phyloP scores from a whole-genome alignment of 2,329 filamentous ascomycete genomes.

The Cladosporium phlei region DNA sequence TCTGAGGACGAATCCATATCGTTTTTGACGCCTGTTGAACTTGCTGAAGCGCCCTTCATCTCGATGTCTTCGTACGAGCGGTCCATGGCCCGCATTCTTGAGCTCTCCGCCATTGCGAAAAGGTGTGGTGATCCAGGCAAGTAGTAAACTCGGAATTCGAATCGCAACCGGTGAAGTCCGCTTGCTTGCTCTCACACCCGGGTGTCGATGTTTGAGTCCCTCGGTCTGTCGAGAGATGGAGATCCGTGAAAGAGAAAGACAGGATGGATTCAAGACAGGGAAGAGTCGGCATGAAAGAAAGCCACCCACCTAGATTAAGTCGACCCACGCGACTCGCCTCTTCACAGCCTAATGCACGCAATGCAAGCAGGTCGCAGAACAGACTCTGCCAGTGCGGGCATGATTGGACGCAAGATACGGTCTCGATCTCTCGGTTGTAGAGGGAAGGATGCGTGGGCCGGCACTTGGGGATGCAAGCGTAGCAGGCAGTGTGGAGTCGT shows the following conservation, averaged over 20 bases:
- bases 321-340: conserved; percentile 10
- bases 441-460: conserved; percentile 8
- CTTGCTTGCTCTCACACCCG: too few relatives aligned
- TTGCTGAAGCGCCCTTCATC: conserved; percentile 2
- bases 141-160: too few relatives aligned
- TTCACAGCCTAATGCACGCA: conserved; percentile 5
- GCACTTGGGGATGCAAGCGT: conserved; percentile 5
- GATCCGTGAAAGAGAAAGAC: not conserved
- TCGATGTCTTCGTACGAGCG: conserved; percentile 2
- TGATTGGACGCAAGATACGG: conserved; percentile 9
- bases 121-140: not conserved
- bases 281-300: not conserved
- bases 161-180: too few relatives aligned
- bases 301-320: conserved; percentile 4
- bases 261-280: not conserved
- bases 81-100: not conserved
- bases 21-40: not conserved
- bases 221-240: too few relatives aligned
- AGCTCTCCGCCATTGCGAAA: conserved; percentile 5
- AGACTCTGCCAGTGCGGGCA: conserved; percentile 1
- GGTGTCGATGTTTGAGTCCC: too few relatives aligned
- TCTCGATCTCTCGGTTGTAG: conserved; percentile 9
- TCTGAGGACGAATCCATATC: not conserved
- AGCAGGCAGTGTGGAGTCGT: not conserved
- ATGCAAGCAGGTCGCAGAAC: too few relatives aligned